A percentile compares a stretch with the other conserved stretches of the same genome.
phyloP scores from a whole-genome alignment of 345 rosid genomes.

The Brassica incana region DNA sequence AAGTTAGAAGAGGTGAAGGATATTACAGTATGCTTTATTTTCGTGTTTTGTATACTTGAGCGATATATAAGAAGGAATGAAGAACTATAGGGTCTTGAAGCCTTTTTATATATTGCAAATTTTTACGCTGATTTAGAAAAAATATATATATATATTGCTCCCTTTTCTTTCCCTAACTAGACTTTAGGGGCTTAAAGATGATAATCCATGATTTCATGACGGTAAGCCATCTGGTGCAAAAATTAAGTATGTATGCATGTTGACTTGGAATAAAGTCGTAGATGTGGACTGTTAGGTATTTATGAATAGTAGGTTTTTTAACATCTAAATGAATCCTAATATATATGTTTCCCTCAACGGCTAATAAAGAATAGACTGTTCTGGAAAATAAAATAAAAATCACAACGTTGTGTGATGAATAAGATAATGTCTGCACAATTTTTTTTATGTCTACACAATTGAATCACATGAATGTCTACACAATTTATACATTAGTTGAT shows the following conservation, averaged over 20 bases:
- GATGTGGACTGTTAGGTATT: neutral
- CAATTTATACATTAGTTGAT: neutral
- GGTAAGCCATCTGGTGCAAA: neutral
- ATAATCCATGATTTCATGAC: neutral
- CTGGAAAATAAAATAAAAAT: neutral
- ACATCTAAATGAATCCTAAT: neutral
- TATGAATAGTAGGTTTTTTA: neutral
- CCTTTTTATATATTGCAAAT: neutral
- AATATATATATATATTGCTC: neutral
- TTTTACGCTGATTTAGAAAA: neutral
- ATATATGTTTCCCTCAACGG: neutral
- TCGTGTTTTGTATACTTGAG: neutral
- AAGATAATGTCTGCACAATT: neutral
- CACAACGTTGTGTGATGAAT: neutral
- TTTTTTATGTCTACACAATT: too few species aligned
- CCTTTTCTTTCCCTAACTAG: neutral
- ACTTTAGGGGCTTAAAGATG: neutral
- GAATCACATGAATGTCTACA: neutral
- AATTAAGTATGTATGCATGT: slow-evolving; percentile 1
- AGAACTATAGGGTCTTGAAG: slow-evolving; percentile 2
- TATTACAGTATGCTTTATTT: neutral
- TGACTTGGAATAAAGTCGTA: slow-evolving; percentile 6
- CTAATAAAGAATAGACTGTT: neutral
- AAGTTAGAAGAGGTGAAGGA: slow-evolving; percentile 10
- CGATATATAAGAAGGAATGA: neutral